A percentile compares a stretch with the other conserved stretches of the same genome.
Evolutionary conservation across 108 stramenopile genomes (phyloP).

Genomic region (Skeletonema costatum): DNA sequence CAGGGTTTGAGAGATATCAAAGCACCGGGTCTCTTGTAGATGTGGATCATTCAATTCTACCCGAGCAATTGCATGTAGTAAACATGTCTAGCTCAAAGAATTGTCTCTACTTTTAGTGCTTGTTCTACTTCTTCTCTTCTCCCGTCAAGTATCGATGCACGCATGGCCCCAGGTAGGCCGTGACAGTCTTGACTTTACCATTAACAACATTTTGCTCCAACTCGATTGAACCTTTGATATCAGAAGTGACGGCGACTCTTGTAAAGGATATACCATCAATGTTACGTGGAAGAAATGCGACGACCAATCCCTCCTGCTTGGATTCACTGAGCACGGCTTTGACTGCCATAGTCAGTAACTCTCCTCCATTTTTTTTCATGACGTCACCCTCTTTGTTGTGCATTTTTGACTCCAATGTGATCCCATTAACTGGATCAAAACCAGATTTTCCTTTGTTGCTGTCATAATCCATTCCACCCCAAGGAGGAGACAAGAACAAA

Average conservation of each 20-base stretch:
- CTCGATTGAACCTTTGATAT: constrained; percentile 49
- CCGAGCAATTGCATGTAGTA: no score
- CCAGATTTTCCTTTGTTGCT: constrained; percentile 36
- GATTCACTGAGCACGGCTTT: constrained; percentile 37
- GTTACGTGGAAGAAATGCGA: constrained; percentile 75
- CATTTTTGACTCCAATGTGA: constrained; percentile 28
- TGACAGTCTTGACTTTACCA: constrained; percentile 83
- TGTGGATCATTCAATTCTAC: not conserved
- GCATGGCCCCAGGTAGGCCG: constrained; percentile 61
- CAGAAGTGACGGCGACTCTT: constrained; percentile 47
- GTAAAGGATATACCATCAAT: constrained; percentile 62
- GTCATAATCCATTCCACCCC: constrained; percentile 83
- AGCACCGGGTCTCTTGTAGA: constrained; percentile 38
- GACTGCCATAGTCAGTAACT: constrained; percentile 47
- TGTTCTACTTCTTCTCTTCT: not conserved
- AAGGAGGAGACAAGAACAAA: constrained; percentile 82
- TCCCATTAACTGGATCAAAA: constrained; percentile 31
- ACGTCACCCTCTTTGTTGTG: not conserved
- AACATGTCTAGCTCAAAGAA: no score
- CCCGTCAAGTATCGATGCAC: not conserved
- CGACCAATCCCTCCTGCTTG: constrained; percentile 42
- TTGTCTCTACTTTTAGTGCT: not conserved
- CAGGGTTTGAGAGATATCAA: constrained; percentile 50
- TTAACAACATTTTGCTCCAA: constrained; percentile 81
- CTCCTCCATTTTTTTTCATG: constrained; percentile 47